Evolutionary conservation across 352 stramenopile species (phyloP), one percentile per base, ranked within the genome.

Genomic region (Pythium dissotocum): DNA sequence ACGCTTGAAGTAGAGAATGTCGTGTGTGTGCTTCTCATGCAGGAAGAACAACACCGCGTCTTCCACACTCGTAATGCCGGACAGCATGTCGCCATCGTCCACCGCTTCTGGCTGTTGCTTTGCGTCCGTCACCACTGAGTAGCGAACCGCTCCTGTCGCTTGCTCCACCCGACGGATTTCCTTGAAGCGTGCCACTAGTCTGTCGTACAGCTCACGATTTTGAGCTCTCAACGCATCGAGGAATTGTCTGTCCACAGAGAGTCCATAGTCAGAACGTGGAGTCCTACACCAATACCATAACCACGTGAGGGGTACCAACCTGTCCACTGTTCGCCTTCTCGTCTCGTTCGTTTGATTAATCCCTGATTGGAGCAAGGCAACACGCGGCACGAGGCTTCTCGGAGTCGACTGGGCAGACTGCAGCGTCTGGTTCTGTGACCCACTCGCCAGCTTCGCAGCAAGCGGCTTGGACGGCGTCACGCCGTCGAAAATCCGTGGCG

Each of bases 31-130:
- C 60, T 89, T 93, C 46, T 85, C 78, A 21, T 78, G 67, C 61
- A 93, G 52, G 48, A 93, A 93, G 54, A 88, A 88, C 36, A 93
- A 40, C 12, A 93, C 80, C 0, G 85, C 82, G 32, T 91, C 83
- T 67, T 93, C 85, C 30, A 91, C 78, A 1, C 67, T 76, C 12
- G 76, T 63, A 30, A 74, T 52, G 6, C 44, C 57, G 10, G 55
- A 33, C 21, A 70, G 12, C 49, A 55, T 55, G 16, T 72, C 59
- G 3, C 63, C 51, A 38, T 66, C 59, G 26, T 24, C 36, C 2
- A 14, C 7, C 24, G 26, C 38, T 28, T 53, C 56, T 18, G 49
- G 32, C 28, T 30, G 28, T 14, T 64, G 24, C 35, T n/a, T 30
- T n/a, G n/a, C 59, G 48, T 52, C 24, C 4, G 40, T 40, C 44